phyloP scores from a whole-genome alignment of 1,284 basidiomycete species.

The Hypsizygus ulmarius region DNA sequence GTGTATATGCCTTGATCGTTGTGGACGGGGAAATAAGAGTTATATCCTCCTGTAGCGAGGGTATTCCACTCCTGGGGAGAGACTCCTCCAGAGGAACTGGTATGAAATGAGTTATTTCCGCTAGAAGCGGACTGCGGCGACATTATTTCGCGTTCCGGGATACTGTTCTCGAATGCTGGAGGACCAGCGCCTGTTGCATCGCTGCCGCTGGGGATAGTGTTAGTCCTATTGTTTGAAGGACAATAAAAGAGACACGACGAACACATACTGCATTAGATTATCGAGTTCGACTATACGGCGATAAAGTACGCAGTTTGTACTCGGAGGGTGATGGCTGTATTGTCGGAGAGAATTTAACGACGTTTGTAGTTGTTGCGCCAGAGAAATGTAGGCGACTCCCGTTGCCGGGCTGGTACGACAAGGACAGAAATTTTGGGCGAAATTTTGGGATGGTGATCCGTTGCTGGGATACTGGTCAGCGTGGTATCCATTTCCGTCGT shows the following conservation, averaged over 20 bases:
- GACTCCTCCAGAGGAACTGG: constrained; percentile 37
- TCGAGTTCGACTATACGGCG: constrained; percentile 61
- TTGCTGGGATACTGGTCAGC: constrained; percentile 38
- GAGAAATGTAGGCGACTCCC: constrained; percentile 53
- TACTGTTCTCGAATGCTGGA: constrained; percentile 40
- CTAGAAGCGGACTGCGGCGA: constrained; percentile 66
- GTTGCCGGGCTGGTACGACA: constrained; percentile 64
- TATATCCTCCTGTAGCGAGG: constrained; percentile 55
- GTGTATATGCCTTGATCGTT: constrained; percentile 49
- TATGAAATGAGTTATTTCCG: constrained; percentile 47
- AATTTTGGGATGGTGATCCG: constrained; percentile 37
- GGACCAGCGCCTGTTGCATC: constrained; percentile 39
- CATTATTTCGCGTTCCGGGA: constrained; percentile 65
- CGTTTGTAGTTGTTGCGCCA: constrained; percentile 62
- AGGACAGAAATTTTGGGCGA: constrained; percentile 51
- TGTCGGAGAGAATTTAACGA: constrained; percentile 57
- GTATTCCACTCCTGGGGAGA: constrained; percentile 63
- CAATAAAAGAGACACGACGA: constrained; percentile 11
- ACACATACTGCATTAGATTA: constrained; percentile 64
- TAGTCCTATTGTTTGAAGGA: constrained; percentile 8
- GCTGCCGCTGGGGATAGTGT: constrained; percentile 38
- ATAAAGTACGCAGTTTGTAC: constrained; percentile 53
- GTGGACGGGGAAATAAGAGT: constrained; percentile 64
- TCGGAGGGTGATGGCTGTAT: constrained; percentile 55
- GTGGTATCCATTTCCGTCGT: constrained; percentile 41